Evolutionary conservation across 2,329 filamentous ascomycete species (phyloP), one percentile per base, ranked within the genome.

Genomic region (Drechslerella dactyloides): DNA sequence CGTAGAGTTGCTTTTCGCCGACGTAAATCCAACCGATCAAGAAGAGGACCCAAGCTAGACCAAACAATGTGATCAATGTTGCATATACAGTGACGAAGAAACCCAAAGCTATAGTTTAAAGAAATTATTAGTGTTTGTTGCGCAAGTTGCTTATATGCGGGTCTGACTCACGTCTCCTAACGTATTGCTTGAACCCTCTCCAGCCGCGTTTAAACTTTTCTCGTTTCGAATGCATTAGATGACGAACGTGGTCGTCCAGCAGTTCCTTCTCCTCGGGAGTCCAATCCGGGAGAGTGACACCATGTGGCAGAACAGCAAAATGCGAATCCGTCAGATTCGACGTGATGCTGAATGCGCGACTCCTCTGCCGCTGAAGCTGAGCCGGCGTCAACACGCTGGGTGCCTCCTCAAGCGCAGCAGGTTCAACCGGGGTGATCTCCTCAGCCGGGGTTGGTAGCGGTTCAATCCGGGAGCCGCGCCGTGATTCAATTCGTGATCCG

Each of bases 21-120:
- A 93, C 88, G 74, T 91, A 92, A 77, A 94, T 90, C 91, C 91
- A 96, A 53, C 88, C 90, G 78, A 96, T 96, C 61, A 96, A 82
- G 80, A 93, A 94, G n/a, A 96, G 84, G 0, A 96, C 91, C 91
- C 91, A 96, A 0, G 90, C 90, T 11, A 93, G 83, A 77, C 91
- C 91, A 76, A 96, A 96, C 0, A 93, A 82, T 0, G 91, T 94
- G 75, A 96, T 93, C 19, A 93, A 82, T 0, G 85, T 87, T 7
- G 90, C 91, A 79, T 96, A 96, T 2, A 96, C 80, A 0, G 90
- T 94, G 68, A 96, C 89, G 61, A 93, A 84, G 77, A 94, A 91
- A 0, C 91, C 91, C 40, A 96, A 83, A 0, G 91, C 84, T 86
- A n/a, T n/a, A 64, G 27, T 33, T 4, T 33, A 48, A 53, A 8